Percentiles rank a stretch among this genome's conserved stretches.
These are phyloP conservation scores for Tarenaya hassleriana DNA, from an alignment of 345 rosid genomes.

Conservation along the genomic window DNA sequence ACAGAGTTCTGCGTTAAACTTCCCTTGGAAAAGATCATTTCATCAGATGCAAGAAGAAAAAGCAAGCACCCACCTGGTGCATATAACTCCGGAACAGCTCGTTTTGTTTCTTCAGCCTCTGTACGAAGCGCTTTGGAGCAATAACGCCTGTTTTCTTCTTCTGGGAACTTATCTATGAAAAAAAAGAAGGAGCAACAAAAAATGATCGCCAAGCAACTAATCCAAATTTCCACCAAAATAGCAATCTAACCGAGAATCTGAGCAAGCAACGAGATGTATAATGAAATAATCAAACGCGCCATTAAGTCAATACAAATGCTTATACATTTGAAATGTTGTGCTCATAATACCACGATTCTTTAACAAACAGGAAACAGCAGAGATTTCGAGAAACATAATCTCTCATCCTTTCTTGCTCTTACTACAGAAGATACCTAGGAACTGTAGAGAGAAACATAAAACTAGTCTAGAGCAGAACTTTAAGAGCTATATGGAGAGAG, in stretches of 20 bases:
- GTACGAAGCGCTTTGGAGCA: slow-evolving; percentile 97
- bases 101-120: slow-evolving; percentile 97
- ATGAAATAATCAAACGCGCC: too few species aligned
- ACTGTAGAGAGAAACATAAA: not conserved
- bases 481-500: too few species aligned
- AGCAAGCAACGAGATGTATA: too few species aligned
- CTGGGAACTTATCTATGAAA: slow-evolving; percentile 82
- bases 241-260: slow-evolving; percentile 19
- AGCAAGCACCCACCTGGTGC: slow-evolving; percentile 68
- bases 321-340: too few species aligned
- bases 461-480: slow-evolving; percentile 16
- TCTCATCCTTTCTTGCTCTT: too few species aligned
- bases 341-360: too few species aligned
- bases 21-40: not conserved
- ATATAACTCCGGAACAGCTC: slow-evolving; percentile 98
- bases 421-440: too few species aligned
- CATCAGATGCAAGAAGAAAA: not conserved
- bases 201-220: not conserved
- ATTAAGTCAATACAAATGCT: slow-evolving; percentile 5
- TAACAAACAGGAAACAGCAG: too few species aligned
- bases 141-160: slow-evolving; percentile 99
- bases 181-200: too few species aligned
- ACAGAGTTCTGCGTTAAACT: not conserved
- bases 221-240: slow-evolving; percentile 13
- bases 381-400: too few species aligned